A percentile compares a stretch with the other conserved stretches of the same genome.
These are phyloP conservation scores for Lepidium aucheri DNA, from an alignment of 345 rosid genomes.

Conservation along the genomic window DNA sequence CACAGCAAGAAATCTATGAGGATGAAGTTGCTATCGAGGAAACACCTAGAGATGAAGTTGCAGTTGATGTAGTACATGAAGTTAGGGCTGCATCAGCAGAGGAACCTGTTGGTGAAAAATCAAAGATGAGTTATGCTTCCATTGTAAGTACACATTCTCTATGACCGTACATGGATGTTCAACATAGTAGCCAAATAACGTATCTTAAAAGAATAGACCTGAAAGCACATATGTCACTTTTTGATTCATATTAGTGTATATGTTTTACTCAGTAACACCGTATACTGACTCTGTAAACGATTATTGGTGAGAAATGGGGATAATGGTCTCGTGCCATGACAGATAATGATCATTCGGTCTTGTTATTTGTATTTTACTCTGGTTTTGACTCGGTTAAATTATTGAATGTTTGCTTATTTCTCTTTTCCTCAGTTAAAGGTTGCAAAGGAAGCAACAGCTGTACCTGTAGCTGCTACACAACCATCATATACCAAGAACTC, in stretches of 20 bases:
- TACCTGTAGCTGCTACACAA: slow-evolving; percentile 46
- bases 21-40: slow-evolving; percentile 56
- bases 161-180: not conserved
- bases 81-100: slow-evolving; percentile 37
- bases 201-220: not conserved
- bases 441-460: slow-evolving; percentile 41
- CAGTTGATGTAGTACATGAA: slow-evolving; percentile 41
- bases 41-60: slow-evolving; percentile 49
- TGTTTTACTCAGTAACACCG: not conserved
- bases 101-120: slow-evolving; percentile 59
- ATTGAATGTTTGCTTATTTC: not conserved
- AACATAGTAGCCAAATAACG: not conserved
- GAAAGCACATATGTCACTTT: not conserved
- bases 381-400: not conserved
- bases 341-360: not conserved
- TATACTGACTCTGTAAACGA: not conserved
- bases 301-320: not conserved
- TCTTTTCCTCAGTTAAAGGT: slow-evolving; percentile 45
- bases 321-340: not conserved
- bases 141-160: slow-evolving; percentile 48
- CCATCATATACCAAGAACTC: slow-evolving; percentile 37
- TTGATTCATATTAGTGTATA: not conserved
- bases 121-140: slow-evolving; percentile 77
- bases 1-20: slow-evolving; percentile 51
- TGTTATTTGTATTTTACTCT: not conserved